A percentile compares a stretch with the other conserved stretches of the same genome.
Conservation (phyloP, 2,329 filamentous ascomycete genomes). For the Drechslerella dactyloides region DNA sequence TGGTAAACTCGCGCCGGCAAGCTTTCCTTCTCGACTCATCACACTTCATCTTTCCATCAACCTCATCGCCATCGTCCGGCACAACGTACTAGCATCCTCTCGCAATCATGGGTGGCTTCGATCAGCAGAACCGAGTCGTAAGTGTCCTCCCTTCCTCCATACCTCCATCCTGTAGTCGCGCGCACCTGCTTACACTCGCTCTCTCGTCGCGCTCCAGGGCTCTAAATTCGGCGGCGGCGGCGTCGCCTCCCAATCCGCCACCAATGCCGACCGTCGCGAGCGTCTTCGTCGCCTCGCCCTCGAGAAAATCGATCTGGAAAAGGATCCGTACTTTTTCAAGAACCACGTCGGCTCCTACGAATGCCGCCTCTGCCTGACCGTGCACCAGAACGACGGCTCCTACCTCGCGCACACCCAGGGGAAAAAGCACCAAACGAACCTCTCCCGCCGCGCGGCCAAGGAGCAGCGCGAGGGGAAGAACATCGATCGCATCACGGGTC, state of each 20-base stretch:
- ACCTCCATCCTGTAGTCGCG: conserved; percentile 33
- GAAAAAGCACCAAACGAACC: conserved; percentile 98
- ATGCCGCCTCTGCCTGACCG: conserved; percentile 93
- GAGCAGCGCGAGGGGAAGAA: conserved; percentile 86
- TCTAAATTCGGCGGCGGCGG: conserved; percentile 98
- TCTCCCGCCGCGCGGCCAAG: conserved; percentile 91
- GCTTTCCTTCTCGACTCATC: not conserved
- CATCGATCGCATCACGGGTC: conserved; percentile 70
- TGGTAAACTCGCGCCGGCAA: not conserved
- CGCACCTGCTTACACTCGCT: conserved; percentile 70
- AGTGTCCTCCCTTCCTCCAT: conserved; percentile 1
- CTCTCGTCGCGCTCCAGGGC: conserved; percentile 74
- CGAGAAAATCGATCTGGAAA: conserved; percentile 98
- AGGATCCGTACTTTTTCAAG: conserved; percentile 99
- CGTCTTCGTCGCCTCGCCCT: conserved; percentile 96
- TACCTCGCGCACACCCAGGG: conserved; percentile 99
- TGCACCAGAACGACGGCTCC: conserved; percentile 98
- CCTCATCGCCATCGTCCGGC: conserved; percentile 20
- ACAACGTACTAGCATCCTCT: not conserved
- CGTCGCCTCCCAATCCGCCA: conserved; percentile 89
- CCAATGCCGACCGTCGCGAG: conserved; percentile 95
- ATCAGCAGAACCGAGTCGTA: conserved; percentile 51
- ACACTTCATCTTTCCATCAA: conserved; percentile 17
- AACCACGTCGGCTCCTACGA: conserved; percentile 99
- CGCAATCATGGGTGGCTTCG: conserved; percentile 46